These are phyloP conservation scores for Talaromyces thailandensis DNA, from an alignment of 495 filamentous ascomycete genomes.

Conservation along the genomic window DNA sequence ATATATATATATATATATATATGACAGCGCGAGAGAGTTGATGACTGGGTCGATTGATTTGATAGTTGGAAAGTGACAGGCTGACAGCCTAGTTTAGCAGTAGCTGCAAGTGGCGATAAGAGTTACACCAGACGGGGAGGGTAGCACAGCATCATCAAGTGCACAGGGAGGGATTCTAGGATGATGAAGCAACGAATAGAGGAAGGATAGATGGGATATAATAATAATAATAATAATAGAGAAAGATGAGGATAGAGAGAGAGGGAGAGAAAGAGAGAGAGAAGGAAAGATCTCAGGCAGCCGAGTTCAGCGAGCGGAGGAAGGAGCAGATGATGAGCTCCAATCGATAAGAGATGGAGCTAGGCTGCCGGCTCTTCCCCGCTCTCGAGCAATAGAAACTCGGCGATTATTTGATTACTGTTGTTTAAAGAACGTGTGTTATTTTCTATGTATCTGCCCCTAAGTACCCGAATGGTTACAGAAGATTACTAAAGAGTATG, in stretches of 20 bases:
- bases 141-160: not conserved
- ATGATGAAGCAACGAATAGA: not conserved
- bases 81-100: not conserved
- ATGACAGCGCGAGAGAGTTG: not conserved
- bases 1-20: too few relatives aligned
- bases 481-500: not conserved
- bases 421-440: not conserved
- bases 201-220: not conserved
- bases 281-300: slow-evolving; percentile 1
- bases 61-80: not conserved
- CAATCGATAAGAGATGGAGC: not conserved
- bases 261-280: not conserved
- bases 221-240: not conserved
- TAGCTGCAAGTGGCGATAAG: not conserved
- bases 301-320: not conserved
- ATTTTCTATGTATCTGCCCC: not conserved
- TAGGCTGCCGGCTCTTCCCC: not conserved
- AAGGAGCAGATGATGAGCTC: not conserved
- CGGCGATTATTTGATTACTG: too few relatives aligned
- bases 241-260: not conserved
- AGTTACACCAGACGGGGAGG: not conserved
- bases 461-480: not conserved
- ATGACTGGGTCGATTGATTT: not conserved
- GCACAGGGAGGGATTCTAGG: not conserved
- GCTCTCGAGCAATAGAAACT: not conserved